Base-by-base conservation (phyloP, 2,329 filamentous ascomycete genomes). In the Claviceps fusiformis region DNA sequence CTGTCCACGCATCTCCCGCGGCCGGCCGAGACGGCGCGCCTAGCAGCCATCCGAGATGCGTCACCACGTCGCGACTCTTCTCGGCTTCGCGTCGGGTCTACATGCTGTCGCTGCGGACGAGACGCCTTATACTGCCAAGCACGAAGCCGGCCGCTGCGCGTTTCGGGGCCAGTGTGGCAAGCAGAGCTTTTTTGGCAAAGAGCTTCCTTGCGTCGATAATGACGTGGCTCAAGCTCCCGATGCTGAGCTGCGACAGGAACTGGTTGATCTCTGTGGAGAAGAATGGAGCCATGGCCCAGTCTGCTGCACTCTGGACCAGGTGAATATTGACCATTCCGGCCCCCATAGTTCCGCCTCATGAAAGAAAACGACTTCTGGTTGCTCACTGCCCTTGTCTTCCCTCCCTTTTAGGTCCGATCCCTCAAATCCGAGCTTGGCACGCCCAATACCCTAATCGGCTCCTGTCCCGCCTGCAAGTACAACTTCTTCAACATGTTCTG, bases 401-500 rank as follows among this genome's bases (percentile, higher is more conserved):
- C 29, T 19, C 64, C 3, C 11, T 10, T 37, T 13, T 37, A 91
- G 86, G 77, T 98, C 55, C 81, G 87, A 62, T 78, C 86, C 1
- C 81, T 98, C 59, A 85, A 88, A 63, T 85, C 81, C 58, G 95
- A 95, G 65, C 79, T 98, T 56, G 86, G 88, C 61, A 89, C 89
- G 27, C 92, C 90, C 2, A 89, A 91, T 62, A 83, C 86, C 57
- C 86, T 98, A 65, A 90, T 98, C 67, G 85, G 90, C 31, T 89
- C 90, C 10, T 98, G 93, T 68, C 93, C 93, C 1, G 93, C 95
- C 37, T 98, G 93, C 79, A 95, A 93, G 71, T 86, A 91, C 64
- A 98, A 98, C 75, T 98, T 98, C 75, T 97, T 89, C 76, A 95
- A 98, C 73, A 77, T 95, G 48, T 98, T 98, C 70, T 98, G 93